Evolutionary conservation across 768 basidiomycete genomes (phyloP).

Genomic region (Chalciporus piperatus): DNA sequence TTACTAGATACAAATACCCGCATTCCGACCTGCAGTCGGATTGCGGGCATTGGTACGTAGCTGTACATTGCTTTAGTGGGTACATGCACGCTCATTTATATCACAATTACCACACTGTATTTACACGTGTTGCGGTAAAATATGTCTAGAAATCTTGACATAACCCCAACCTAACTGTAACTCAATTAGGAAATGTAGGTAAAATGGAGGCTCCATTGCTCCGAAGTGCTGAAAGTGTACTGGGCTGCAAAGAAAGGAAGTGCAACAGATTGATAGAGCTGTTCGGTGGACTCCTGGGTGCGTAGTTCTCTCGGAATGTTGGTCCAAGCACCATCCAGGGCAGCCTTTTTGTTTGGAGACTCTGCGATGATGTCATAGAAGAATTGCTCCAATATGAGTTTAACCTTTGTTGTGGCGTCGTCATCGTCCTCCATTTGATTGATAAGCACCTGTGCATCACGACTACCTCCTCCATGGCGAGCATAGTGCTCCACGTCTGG

Average conservation of each 20-base stretch:
- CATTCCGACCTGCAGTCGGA: too few relatives aligned
- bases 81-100: too few relatives aligned
- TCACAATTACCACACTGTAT: too few relatives aligned
- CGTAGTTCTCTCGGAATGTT: background rate
- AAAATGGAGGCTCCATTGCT: too few relatives aligned
- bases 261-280: background rate
- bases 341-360: background rate
- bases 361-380: background rate
- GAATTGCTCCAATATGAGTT: background rate
- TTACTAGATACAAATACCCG: too few relatives aligned
- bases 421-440: background rate
- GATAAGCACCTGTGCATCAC: too few relatives aligned
- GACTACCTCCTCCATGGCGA: background rate
- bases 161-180: too few relatives aligned
- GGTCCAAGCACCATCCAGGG: background rate
- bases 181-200: background rate
- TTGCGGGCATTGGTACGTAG: too few relatives aligned
- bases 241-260: slow-evolving; percentile 4
- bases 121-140: too few relatives aligned
- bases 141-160: too few relatives aligned
- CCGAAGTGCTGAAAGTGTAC: too few relatives aligned
- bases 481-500: background rate
- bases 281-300: background rate
- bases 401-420: background rate
- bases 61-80: too few relatives aligned